Evolutionary conservation across 2,329 filamentous ascomycete genomes (phyloP), one percentile per base, ranked within the genome.

Genomic region (Neospermospora avenae): DNA sequence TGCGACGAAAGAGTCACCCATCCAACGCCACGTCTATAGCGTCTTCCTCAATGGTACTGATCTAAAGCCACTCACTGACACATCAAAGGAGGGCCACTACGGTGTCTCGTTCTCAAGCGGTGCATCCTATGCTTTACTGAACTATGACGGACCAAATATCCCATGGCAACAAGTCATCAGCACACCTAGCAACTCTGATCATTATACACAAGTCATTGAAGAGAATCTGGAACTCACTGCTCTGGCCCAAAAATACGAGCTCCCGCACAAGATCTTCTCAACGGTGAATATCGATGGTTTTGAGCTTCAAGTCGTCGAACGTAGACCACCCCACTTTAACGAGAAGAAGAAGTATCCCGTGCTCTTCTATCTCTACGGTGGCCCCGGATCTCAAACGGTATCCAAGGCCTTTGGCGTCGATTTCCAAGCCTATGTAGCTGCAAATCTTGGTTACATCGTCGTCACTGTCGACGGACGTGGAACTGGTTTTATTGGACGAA

Each of bases 391-490:
- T 18, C 96, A 99, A 73, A 84, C 84, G 7, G 95, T 99, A 1
- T 81, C 84, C 68, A 93, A 93, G 72, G 82, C 76, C 58, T 99
- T 97, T 76, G 75, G 74, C 10, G 85, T 99, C 61, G 90, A 97
- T 73, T 99, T 96, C 73, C 91, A 98, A 72, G 84, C 91, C 6
- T 98, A 95, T 72, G 79, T 97, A 44, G 92, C 95, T 34, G 88
- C 91, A 0, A 85, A 80, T 20, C 82, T 99, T 1, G 93, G 92
- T 44, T 99, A 99, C 75, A 82, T 99, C 55, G 93, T 97, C 39
- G 89, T 99, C 52, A 98, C 93, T 0, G 88, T 99, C 28, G 95
- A 99, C 73, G 92, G 91, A 18, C 87, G 93, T 54, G 95, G 95
- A 44, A 99, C 95, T 0, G 95, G 96, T 37, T 96, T 86, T 75